Conservation (phyloP, 2,329 filamentous ascomycete species). For the Sporothrix pseudoabietina region DNA sequence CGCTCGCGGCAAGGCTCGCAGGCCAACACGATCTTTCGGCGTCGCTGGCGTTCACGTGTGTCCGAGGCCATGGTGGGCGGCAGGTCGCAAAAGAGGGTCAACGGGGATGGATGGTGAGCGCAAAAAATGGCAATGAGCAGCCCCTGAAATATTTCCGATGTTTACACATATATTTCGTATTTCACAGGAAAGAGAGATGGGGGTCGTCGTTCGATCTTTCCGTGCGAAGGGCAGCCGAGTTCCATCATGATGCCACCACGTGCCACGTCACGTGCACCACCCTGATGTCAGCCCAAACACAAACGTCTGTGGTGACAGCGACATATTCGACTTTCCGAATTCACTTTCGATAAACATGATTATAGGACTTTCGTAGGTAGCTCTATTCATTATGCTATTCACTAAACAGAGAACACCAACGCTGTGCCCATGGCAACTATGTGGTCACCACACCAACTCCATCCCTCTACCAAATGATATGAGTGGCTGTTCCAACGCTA, state of each 20-base stretch:
- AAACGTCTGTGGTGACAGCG: neutral
- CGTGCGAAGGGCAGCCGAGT: neutral
- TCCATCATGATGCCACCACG: neutral
- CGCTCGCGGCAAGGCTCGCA: constrained; percentile 48
- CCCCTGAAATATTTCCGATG: neutral
- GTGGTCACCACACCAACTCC: no score
- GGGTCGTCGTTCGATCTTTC: neutral
- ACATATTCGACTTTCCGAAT: neutral
- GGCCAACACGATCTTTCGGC: constrained; percentile 42
- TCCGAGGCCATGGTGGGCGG: constrained; percentile 24
- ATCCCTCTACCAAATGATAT: no score
- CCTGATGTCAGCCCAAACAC: neutral
- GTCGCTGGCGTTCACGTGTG: constrained; percentile 29
- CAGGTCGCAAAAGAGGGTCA: neutral
- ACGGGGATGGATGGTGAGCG: neutral
- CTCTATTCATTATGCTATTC: neutral
- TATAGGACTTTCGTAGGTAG: neutral
- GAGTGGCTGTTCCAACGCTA: neutral
- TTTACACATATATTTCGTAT: neutral
- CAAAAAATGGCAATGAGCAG: neutral
- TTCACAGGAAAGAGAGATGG: neutral
- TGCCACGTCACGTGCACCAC: neutral
- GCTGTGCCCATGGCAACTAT: neutral
- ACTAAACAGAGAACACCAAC: neutral
- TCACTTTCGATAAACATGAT: neutral